Conservation (phyloP, 176 grass and related monocot species). For the Oryza punctata region DNA sequence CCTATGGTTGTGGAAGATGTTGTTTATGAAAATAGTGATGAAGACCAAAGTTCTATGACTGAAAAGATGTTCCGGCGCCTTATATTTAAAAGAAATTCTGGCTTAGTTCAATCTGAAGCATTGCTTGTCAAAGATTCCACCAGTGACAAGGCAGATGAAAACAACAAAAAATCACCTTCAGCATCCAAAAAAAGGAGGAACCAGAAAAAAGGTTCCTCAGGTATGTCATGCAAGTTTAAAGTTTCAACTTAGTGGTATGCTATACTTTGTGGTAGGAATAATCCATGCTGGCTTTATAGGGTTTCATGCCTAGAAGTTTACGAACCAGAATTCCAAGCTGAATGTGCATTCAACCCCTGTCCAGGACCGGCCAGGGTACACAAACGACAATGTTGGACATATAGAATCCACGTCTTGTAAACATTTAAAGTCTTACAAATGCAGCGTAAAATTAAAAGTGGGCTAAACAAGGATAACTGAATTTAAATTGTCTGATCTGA, state of each 20-base stretch:
- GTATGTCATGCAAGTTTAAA: constrained; percentile 28
- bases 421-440: no score
- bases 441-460: no score
- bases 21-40: constrained; percentile 69
- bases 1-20: constrained; percentile 94
- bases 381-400: no score
- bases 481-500: no score
- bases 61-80: constrained; percentile 73
- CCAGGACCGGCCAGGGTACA: no score
- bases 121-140: constrained; percentile 54
- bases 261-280: constrained; percentile 15
- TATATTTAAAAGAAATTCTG: constrained; percentile 85
- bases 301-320: no score
- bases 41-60: constrained; percentile 37
- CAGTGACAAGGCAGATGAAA: constrained; percentile 42
- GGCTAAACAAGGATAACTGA: no score
- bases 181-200: constrained; percentile 60
- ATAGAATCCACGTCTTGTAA: no score
- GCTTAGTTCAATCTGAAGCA: constrained; percentile 95
- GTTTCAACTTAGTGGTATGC: constrained; percentile 2
- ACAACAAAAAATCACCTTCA: constrained; percentile 45
- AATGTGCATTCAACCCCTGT: no score
- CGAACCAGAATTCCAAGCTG: no score
- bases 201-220: constrained; percentile 54
- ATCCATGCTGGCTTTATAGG: not conserved